phyloP scores from a whole-genome alignment of 2,329 filamentous ascomycete species.

The Fusarium agapanthi region DNA sequence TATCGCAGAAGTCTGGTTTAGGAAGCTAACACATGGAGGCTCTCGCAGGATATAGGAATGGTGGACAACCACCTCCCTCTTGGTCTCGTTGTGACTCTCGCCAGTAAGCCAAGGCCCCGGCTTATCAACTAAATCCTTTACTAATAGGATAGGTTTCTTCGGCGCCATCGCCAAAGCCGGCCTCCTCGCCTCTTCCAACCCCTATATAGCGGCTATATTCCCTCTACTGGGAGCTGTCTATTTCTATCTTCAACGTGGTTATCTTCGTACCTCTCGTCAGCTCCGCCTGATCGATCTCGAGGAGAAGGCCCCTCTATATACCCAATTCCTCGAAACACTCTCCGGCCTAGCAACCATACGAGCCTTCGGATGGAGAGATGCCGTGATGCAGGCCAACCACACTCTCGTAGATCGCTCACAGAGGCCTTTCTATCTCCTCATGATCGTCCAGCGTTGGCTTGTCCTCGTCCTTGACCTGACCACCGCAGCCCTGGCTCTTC shows the following conservation, averaged over 20 bases:
- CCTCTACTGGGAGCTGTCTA: constrained; percentile 53
- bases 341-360: constrained; percentile 59
- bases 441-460: constrained; percentile 66
- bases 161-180: constrained; percentile 38
- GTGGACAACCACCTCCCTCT: constrained; percentile 54
- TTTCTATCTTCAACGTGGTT: constrained; percentile 54
- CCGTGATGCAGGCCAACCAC: constrained; percentile 54
- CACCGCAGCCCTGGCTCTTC: constrained; percentile 56
- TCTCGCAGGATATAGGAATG: constrained; percentile 55
- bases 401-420: constrained; percentile 62
- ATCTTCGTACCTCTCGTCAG: constrained; percentile 55
- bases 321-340: constrained; percentile 56
- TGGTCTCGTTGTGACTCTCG: constrained; percentile 45
- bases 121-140: background rate
- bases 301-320: constrained; percentile 52
- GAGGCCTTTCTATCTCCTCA: constrained; percentile 65
- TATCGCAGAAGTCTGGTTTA: no score
- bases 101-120: constrained; percentile 44
- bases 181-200: constrained; percentile 37
- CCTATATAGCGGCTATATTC: constrained; percentile 52
- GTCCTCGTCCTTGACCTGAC: constrained; percentile 60
- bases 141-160: constrained; percentile 46
- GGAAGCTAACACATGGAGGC: constrained; percentile 39
- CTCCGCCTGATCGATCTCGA: constrained; percentile 54
- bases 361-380: constrained; percentile 59